Conservation (phyloP, 2,329 filamentous ascomycete genomes). For the Cyphellophora attinorum region DNA sequence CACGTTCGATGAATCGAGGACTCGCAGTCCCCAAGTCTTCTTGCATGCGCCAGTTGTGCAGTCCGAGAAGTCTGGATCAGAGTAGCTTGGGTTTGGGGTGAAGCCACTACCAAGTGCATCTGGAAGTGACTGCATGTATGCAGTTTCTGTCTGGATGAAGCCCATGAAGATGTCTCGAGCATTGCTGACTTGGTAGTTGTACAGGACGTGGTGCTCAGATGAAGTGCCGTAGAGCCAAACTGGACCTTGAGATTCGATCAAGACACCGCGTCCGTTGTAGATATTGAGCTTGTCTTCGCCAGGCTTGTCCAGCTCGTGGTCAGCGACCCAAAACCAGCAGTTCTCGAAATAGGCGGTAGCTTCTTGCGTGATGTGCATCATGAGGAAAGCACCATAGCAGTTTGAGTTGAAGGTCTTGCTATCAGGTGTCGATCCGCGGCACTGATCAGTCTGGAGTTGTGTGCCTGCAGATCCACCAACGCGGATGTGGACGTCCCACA, state of each 20-base stretch:
- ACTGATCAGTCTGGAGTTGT: conserved; percentile 67
- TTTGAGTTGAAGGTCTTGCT: conserved; percentile 49
- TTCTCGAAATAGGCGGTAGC: conserved; percentile 75
- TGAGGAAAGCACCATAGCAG: conserved; percentile 65
- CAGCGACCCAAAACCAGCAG: conserved; percentile 80
- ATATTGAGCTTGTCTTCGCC: conserved; percentile 62
- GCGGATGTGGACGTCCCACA: conserved; percentile 96
- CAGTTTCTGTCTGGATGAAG: conserved; percentile 80
- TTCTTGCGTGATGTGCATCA: conserved; percentile 45
- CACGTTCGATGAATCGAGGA: conserved; percentile 57
- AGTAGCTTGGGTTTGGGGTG: conserved; percentile 45
- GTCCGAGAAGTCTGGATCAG: conserved; percentile 60
- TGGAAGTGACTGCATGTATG: conserved; percentile 69
- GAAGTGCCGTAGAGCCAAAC: conserved; percentile 73
- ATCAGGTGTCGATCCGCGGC: conserved; percentile 62
- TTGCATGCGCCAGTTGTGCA: conserved; percentile 52
- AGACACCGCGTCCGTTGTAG: conserved; percentile 77
- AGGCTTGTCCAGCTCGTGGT: conserved; percentile 73
- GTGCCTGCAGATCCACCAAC: conserved; percentile 82
- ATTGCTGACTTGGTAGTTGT: conserved; percentile 76
- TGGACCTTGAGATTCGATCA: conserved; percentile 66
- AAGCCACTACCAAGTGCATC: conserved; percentile 64
- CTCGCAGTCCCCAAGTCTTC: conserved; percentile 68
- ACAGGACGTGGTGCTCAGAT: conserved; percentile 50
- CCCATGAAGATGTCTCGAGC: conserved; percentile 74